phyloP scores from a whole-genome alignment of 2,329 filamentous ascomycete species.

The Exophiala viscosa region DNA sequence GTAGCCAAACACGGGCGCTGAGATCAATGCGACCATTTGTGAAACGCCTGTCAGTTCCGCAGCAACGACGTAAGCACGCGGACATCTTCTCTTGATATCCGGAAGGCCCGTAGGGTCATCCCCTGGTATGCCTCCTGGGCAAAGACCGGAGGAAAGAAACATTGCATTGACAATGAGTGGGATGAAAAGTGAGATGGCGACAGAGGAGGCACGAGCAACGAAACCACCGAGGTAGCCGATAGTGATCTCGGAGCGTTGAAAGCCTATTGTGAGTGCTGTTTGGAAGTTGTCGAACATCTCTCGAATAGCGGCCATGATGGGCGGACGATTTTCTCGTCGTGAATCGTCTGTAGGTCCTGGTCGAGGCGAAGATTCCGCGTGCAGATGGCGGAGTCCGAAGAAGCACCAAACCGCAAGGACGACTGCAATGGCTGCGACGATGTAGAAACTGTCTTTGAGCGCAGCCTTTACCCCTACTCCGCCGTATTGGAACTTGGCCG shows the following conservation, averaged over 20 bases:
- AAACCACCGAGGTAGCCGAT: conserved; percentile 92
- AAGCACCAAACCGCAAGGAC: conserved; percentile 71
- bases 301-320: neutral
- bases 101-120: conserved; percentile 33
- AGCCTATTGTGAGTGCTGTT: conserved; percentile 65
- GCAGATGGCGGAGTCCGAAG: conserved; percentile 65
- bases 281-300: conserved; percentile 31
- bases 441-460: conserved; percentile 80
- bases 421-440: conserved; percentile 71
- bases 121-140: conserved; percentile 49
- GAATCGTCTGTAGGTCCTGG: conserved; percentile 37
- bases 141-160: conserved; percentile 77
- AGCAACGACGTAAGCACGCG: conserved; percentile 80
- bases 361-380: conserved; percentile 74
- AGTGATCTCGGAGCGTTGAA: conserved; percentile 72
- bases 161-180: conserved; percentile 90
- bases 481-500: conserved; percentile 69
- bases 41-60: conserved; percentile 84
- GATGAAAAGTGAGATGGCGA: conserved; percentile 92
- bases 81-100: conserved; percentile 80
- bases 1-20: conserved; percentile 83
- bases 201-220: conserved; percentile 88
- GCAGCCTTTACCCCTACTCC: conserved; percentile 71
- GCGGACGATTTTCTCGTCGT: neutral
- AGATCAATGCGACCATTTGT: conserved; percentile 79